Evolutionary conservation across 2,329 filamentous ascomycete species (phyloP).

Genomic region (Scolecobasidium constrictum): DNA sequence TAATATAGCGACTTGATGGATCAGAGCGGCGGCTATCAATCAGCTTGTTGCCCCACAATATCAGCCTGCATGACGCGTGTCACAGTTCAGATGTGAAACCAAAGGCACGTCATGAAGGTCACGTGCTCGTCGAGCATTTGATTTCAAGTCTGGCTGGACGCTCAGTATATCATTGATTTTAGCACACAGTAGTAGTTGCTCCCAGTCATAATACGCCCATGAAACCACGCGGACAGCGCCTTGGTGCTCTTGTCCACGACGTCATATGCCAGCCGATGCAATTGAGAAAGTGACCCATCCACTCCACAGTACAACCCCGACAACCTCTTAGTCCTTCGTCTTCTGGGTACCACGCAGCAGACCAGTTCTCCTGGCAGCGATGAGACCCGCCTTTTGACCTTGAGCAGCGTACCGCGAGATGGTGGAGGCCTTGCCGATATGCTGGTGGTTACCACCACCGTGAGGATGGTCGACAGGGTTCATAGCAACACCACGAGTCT

Average conservation of each 20-base stretch:
- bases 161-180: conserved; percentile 2
- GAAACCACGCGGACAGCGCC: background rate
- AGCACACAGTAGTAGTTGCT: conserved; percentile 1
- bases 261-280: conserved; percentile 4
- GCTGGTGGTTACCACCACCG: conserved; percentile 94
- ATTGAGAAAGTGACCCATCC: background rate
- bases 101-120: no score
- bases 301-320: conserved; percentile 9
- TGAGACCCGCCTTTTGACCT: conserved; percentile 99
- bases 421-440: conserved; percentile 99
- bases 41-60: no score
- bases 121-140: no score
- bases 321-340: conserved; percentile 65
- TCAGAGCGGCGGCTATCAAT: no score
- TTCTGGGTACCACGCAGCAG: conserved; percentile 99
- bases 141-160: conserved; percentile 1
- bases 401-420: conserved; percentile 95
- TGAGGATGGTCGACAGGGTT: conserved; percentile 94
- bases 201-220: conserved; percentile 7
- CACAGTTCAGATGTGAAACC: no score
- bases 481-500: conserved; percentile 99
- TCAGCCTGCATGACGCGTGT: no score
- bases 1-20: no score
- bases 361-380: conserved; percentile 98
- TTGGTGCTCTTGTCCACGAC: conserved; percentile 1